Base-by-base conservation (phyloP, 805 yeast genomes). In the Candida sakaeoensis region DNA sequence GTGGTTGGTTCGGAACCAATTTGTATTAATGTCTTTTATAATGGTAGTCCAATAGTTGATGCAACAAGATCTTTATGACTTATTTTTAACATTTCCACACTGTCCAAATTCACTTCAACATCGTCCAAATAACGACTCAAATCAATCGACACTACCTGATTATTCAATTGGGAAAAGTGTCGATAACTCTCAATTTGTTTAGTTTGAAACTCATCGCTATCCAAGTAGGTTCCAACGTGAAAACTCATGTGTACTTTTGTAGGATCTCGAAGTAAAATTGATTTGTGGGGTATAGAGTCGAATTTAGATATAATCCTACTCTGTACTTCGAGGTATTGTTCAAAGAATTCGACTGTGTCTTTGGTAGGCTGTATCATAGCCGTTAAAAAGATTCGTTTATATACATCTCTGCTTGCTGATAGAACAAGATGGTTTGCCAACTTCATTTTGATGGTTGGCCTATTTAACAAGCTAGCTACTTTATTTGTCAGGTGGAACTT, bases 371-470 rank as follows among this genome's bases (percentile, higher is more conserved):
- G 3, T 6, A 39, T 33, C 16, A 5, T 25, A 13, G 23, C 32
- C n/a, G 18, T 13, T 4, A 39, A 12, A 33, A 24, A 33, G 9
- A 18, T 22, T 37, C 42, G 39, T 37, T 15, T 38, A 36, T 14
- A 42, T 14, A 32, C 28, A 35, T 29, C 33, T 18, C 40, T 29
- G 23, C 26, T 29, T 8, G 17, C 26, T 13, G 40, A 26, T 28
- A 21, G 22, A 15, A 13, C 18, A 19, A 22, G 14, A 5, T 28
- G n/a, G 6, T 19, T 13, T 21, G 15, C 16, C 15, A 29, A 15
- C 5, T 30, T 37, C n/a, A 37, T 17, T 29, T 27, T 31, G 9
- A 29, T 19, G 10, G 19, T 23, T 9, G 17, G 19, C 12, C 7
- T 16, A 30, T 23, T 30, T 5, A 36, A 28, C 18, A 36, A 26